Conservation (phyloP, 441 rosid genomes). For the Eruca vesicaria region DNA sequence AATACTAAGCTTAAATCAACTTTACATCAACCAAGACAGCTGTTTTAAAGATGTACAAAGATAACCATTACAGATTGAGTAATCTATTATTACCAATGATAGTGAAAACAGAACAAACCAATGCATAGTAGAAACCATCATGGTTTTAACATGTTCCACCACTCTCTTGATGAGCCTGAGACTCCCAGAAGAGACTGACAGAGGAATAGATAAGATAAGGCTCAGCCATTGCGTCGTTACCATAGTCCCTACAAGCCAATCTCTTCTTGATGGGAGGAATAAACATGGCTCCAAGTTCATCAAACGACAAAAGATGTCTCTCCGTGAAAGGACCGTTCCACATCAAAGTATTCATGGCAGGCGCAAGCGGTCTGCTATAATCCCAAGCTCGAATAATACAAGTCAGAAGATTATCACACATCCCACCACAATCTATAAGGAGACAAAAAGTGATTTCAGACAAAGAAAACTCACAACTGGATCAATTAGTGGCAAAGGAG, state of each 20-base stretch:
- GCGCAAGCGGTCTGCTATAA: slow-evolving; percentile 75
- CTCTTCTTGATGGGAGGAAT: slow-evolving; percentile 81
- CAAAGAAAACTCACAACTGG: neutral
- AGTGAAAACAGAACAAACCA: neutral
- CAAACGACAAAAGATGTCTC: slow-evolving; percentile 69
- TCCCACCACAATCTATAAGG: slow-evolving; percentile 82
- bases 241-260: slow-evolving; percentile 89
- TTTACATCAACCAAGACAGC: too few relatives aligned
- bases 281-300: slow-evolving; percentile 84
- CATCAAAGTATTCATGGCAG: slow-evolving; percentile 89
- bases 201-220: slow-evolving; percentile 78
- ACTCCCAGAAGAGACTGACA: slow-evolving; percentile 56
- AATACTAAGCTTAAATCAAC: too few relatives aligned
- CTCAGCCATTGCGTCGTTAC: slow-evolving; percentile 96
- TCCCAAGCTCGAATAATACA: slow-evolving; percentile 94
- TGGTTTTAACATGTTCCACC: slow-evolving; percentile 10
- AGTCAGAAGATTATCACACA: slow-evolving; percentile 88
- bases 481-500: too few relatives aligned
- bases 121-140: neutral
- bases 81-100: neutral
- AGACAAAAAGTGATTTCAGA: neutral
- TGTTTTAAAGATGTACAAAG: slow-evolving; percentile 20
- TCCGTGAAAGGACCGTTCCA: slow-evolving; percentile 94
- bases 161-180: slow-evolving; percentile 41
- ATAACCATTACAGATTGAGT: neutral